These are phyloP conservation scores for Yamadazyma laniorum DNA, from an alignment of 805 yeast species.

Conservation along the genomic window DNA sequence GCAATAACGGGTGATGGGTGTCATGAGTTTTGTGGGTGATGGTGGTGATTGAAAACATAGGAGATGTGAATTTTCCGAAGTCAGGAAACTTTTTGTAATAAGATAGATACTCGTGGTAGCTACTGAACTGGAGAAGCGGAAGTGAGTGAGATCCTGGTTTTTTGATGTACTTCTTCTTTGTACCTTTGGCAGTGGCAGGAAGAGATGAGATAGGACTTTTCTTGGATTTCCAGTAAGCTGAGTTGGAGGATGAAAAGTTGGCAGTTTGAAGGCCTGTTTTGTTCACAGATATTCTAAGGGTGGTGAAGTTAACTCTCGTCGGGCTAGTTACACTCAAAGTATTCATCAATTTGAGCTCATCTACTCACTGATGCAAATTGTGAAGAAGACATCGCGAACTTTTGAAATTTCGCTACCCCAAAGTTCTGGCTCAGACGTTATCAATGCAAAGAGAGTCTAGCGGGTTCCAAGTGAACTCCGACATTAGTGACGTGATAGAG, in stretches of 20 bases:
- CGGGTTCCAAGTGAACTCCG: constrained; percentile 4
- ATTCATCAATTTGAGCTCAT: background rate
- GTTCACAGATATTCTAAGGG: no score
- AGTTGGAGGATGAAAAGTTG: background rate
- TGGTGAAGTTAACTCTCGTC: no score
- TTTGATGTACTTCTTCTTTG: constrained; percentile 1
- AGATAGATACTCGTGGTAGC: background rate
- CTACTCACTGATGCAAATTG: background rate
- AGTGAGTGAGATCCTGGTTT: constrained; percentile 4
- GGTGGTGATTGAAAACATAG: constrained; percentile 51
- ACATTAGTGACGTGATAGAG: constrained; percentile 16
- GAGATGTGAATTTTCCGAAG: constrained; percentile 15
- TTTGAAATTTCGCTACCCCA: no score
- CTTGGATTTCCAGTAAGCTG: background rate
- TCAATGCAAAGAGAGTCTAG: background rate
- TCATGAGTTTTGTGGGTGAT: constrained; percentile 57
- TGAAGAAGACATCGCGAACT: no score
- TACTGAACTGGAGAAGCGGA: background rate
- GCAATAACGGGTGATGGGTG: constrained; percentile 52
- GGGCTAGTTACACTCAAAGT: no score
- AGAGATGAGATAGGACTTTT: background rate
- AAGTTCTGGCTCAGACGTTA: no score
- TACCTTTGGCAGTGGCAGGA: constrained; percentile 1
- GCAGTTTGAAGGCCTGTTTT: no score
- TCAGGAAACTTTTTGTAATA: constrained; percentile 15